A percentile compares a stretch with the other conserved stretches of the same genome.
These are phyloP conservation scores for Lasiosphaeria ovina DNA, from an alignment of 495 filamentous ascomycete genomes.

Conservation along the genomic window DNA sequence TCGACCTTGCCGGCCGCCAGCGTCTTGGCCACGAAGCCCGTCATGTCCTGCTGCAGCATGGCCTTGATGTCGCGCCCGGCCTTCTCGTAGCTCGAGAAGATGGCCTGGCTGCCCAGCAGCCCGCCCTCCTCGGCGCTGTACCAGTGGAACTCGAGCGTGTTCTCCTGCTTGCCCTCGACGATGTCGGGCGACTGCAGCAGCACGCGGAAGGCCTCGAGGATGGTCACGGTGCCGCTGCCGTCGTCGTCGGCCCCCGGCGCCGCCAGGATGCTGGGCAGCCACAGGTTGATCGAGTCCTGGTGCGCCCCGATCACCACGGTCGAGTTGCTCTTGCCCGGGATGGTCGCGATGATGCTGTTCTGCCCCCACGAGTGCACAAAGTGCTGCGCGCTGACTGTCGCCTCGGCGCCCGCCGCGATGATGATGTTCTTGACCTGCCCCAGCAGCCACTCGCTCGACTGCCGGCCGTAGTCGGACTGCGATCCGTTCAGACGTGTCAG, in stretches of 20 bases:
- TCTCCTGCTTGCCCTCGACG: conserved; percentile 57
- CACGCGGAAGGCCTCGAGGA: conserved; percentile 60
- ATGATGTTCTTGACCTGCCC: conserved; percentile 71
- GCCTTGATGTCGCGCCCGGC: conserved; percentile 77
- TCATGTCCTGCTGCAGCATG: conserved; percentile 99
- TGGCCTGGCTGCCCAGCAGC: conserved; percentile 83
- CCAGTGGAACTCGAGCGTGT: conserved; percentile 99
- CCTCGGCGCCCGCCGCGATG: conserved; percentile 62
- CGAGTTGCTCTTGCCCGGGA: conserved; percentile 81
- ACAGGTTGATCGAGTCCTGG: conserved; percentile 82
- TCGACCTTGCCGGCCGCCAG: conserved; percentile 80
- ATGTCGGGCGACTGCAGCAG: conserved; percentile 52
- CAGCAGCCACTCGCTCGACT: conserved; percentile 89
- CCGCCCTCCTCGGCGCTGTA: conserved; percentile 96
- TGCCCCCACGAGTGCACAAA: conserved; percentile 90
- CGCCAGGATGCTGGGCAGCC: conserved; percentile 77
- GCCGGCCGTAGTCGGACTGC: conserved; percentile 79
- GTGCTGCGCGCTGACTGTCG: conserved; percentile 63
- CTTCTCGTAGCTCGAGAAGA: conserved; percentile 84
- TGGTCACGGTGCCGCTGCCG: conserved; percentile 58
- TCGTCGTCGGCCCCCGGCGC: conserved; percentile 62
- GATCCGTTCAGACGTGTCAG: conserved; percentile 65
- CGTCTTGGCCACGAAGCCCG: conserved; percentile 81
- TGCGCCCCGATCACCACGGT: conserved; percentile 70
- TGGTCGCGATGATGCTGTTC: conserved; percentile 85